Evolutionary conservation across 305 asterid genomes (phyloP), one percentile per base, ranked within the genome.

Genomic region (Fraxinus nigra): DNA sequence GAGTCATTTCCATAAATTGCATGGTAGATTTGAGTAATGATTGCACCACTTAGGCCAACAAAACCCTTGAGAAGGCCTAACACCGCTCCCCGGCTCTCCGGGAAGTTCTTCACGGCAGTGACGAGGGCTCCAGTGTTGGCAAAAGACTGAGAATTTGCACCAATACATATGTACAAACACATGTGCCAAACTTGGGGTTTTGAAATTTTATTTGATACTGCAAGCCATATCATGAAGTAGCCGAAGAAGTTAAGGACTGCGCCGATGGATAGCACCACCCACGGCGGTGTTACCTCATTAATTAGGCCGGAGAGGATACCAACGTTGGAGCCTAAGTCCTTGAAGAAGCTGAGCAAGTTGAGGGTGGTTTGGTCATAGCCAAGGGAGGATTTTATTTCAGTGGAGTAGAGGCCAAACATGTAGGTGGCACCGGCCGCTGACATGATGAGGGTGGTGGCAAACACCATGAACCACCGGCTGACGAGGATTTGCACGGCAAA

Each of bases 101-200:
- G 96, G 80, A 91, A 94, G 91, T 92, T 92, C 85, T 92, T 90
- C 16, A 94, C 98, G 72, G 87, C 87, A 14, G 95, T 92, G 70
- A 94, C 95, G 0, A 94, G 94, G 0, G 98, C 94, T 2, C 98
- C 98, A 30, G 97, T 93, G 83, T 93, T 92, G 61, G 98, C 97
- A 78, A 93, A 93, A 7, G 98, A 85, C 79, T 93, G 98, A 0
- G 97, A 93, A 77, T 92, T 93, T 13, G 90, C 98, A 56, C 97
- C 98, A 80, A 93, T 83, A 82, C 95, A 92, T 9, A 92, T 92
- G 87, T 93, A 92, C 28, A 89, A 78, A 46, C 98, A 93, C 97
- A 92, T 93, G 32, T 90, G 93, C 97, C 95, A 92, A 0, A 93
- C 94, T 28, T 87, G 84, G 0, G 96, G 94, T 0, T 40, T 80